These are phyloP conservation scores for Lactuca sativa DNA, from an alignment of 129 eudicot genomes.

Conservation along the genomic window DNA sequence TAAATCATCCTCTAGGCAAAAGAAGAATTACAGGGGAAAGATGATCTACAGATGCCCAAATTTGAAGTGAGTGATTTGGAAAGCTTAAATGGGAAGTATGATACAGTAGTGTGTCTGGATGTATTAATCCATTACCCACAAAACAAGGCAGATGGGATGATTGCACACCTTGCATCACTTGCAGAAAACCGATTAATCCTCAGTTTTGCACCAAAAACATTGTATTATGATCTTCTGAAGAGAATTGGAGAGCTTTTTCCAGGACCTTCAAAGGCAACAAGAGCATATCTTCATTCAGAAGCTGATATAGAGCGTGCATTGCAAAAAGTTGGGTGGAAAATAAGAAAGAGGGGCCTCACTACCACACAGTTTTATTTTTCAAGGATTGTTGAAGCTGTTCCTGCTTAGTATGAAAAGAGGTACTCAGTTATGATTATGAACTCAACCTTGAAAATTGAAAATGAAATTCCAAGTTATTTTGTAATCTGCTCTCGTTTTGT, in stretches of 20 bases:
- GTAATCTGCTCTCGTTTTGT: constrained; percentile 23
- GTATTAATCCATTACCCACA: constrained; percentile 98
- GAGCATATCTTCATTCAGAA: constrained; percentile 97
- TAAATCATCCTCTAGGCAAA: constrained; percentile 53
- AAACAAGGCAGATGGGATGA: constrained; percentile 93
- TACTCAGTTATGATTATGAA: constrained; percentile 19
- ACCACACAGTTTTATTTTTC: constrained; percentile 95
- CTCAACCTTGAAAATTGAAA: constrained; percentile 17
- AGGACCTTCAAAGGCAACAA: constrained; percentile 96
- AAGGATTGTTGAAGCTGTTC: constrained; percentile 79
- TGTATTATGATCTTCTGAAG: constrained; percentile 75
- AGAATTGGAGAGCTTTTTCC: constrained; percentile 97
- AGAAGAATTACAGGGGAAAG: constrained; percentile 55
- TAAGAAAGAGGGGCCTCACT: constrained; percentile 78
- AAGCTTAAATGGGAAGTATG: constrained; percentile 79
- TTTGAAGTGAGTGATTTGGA: constrained; percentile 94
- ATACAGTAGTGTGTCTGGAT: constrained; percentile 87
- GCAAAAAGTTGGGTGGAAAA: constrained; percentile 89
- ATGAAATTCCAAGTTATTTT: neutral
- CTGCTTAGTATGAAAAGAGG: constrained; percentile 50
- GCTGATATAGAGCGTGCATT: constrained; percentile 93
- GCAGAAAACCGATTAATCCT: constrained; percentile 78
- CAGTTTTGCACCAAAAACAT: constrained; percentile 94
- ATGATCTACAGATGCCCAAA: constrained; percentile 58
- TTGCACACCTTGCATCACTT: constrained; percentile 89